Base-by-base conservation (phyloP, 75 land plant genomes). In the Ceratopteris richardii region DNA sequence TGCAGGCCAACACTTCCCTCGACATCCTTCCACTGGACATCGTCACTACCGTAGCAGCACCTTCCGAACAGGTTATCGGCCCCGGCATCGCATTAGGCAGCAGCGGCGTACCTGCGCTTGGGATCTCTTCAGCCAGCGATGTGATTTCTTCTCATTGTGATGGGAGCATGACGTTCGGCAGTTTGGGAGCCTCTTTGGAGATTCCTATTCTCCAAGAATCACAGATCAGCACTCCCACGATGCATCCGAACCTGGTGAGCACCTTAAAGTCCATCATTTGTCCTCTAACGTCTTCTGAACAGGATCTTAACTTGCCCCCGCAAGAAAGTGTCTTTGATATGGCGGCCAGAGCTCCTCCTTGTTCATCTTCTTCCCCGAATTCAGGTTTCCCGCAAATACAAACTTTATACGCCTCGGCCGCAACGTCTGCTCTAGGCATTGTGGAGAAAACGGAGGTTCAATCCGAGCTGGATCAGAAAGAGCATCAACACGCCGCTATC, bases 221-320 rank as follows among this genome's bases (percentile, higher is more conserved):
- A 20, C 48, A 46, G 17, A 9, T 54, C 31, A 54, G 31, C 31
- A 31, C 59, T 5, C 59, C 59, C 20, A 57, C 59, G 2, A 57
- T 57, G 59, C 59, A 57, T 33, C 59, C 59, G 9, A 57, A 57
- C 21, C 37, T 57, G 59, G 59, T 57, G 22, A 57, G 59, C 25
- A 57, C 59, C 9, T 22, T 57, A 7, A 57, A 57, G 37, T 57
- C 59, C 37, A 57, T 57, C 39, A 57, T 57, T 33, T 57, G 31
- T 26, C 57, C 59, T 16, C n/a, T n/a, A n/a, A n/a, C n/a, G n/a
- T 30, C 40, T 57, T 22, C 37, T 11, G 17, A 30, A 39, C 26
- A 19, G 3, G 31, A 28, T 2, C 25, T 28, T 14, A 24, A 46
- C 17, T 5, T n/a, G 48, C 48, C 14, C 4, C n/a, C n/a, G 4